Evolutionary conservation across 2,329 filamentous ascomycete species (phyloP), one percentile per base, ranked within the genome.

Genomic region (Exophiala sideris): DNA sequence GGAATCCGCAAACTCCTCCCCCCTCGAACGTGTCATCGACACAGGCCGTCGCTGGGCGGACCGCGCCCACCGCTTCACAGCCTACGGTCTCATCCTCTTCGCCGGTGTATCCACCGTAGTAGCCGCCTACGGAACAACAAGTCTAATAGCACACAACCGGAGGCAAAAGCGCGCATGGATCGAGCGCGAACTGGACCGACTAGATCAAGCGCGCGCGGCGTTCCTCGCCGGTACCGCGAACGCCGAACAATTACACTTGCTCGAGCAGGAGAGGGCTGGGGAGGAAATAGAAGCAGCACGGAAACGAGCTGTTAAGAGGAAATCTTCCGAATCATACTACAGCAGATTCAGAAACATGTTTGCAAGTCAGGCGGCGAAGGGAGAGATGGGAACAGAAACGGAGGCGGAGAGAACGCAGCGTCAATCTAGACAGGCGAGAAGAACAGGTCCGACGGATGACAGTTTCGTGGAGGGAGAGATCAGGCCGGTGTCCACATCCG

Each of bases 111-210:
- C 79, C 48, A 81, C 77, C 62, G 78, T 79, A 39, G 78, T 86
- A 41, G 83, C 83, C 35, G 76, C 81, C 36, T 85, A 86, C 67
- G 83, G 84, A 8, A 77, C 85, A 60, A 77, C 81, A 56, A 84
- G 86, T 64, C 81, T 88, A 75, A 76, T 87, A 54, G 70, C 85
- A 56, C 84, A 87, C 72, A 88, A 87, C 68, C 79, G 85, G 51
- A 76, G 80, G 54, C 84, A 86, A 73, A 76, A 80, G 52, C 76
- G 76, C 35, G 80, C 86, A 58, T 88, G 79, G 75, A 77, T 84
- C 58, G 78, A 84, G 64, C 68, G 66, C 45, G 72, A 76, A 62
- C 54, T 76, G 47, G 66, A 71, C 59, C 66, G 64, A 20, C 66
- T 76, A n/a, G 67, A 72, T 36, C 66, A 72, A 12, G 74, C 74